phyloP scores from a whole-genome alignment of 345 rosid genomes.

The Mallotus nudiflorus region DNA sequence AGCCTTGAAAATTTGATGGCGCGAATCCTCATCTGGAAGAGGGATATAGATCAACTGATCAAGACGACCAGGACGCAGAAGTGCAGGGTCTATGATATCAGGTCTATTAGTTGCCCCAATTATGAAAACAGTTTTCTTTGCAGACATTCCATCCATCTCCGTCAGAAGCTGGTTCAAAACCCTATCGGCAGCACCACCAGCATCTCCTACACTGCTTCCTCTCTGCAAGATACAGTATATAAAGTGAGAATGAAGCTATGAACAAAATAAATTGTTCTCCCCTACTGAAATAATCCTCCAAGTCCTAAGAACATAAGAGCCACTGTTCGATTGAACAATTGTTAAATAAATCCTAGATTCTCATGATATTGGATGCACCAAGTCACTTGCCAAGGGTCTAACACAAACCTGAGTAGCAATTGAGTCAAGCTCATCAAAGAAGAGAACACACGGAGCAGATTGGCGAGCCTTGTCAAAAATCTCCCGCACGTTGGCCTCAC shows the following conservation, averaged over 20 bases:
- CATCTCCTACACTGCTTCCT: slow-evolving; percentile 91
- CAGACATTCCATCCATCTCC: slow-evolving; percentile 98
- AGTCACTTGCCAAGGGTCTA: background rate
- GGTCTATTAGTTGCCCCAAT: slow-evolving; percentile 97
- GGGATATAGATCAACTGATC: slow-evolving; percentile 96
- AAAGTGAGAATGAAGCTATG: slow-evolving; percentile 1
- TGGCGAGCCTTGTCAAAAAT: slow-evolving; percentile 95
- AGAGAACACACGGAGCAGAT: slow-evolving; percentile 93
- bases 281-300: background rate
- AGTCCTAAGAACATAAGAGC: background rate
- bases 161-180: slow-evolving; percentile 93
- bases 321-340: background rate
- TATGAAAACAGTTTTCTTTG: slow-evolving; percentile 91
- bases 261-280: background rate
- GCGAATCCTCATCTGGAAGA: slow-evolving; percentile 93
- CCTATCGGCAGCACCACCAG: slow-evolving; percentile 97
- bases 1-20: slow-evolving; percentile 71
- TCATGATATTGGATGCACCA: background rate
- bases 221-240: slow-evolving; percentile 45
- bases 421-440: slow-evolving; percentile 94
- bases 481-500: slow-evolving; percentile 95
- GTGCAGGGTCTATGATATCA: slow-evolving; percentile 92
- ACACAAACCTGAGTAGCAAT: slow-evolving; percentile 84
- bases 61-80: slow-evolving; percentile 89
- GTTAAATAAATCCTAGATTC: background rate